These are phyloP conservation scores for Dioscorea cayenensis DNA, from an alignment of 116 monocot species.

Conservation along the genomic window DNA sequence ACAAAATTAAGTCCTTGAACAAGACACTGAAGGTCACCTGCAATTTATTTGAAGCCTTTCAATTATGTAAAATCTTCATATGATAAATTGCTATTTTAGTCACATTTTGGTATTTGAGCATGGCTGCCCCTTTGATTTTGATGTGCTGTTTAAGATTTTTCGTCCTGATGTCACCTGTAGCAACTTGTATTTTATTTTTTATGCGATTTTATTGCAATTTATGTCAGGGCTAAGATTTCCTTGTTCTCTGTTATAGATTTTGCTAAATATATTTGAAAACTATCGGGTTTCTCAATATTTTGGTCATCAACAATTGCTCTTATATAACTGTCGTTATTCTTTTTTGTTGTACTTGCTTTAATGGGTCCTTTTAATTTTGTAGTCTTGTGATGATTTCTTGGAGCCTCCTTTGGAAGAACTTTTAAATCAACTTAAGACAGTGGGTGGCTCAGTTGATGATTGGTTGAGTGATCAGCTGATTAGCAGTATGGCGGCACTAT, in stretches of 20 bases:
- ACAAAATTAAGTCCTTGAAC: not conserved
- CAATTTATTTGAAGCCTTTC: not conserved
- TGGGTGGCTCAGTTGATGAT: conserved; percentile 30
- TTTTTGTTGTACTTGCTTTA: not conserved
- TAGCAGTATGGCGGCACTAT: conserved; percentile 38
- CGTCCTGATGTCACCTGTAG: too few relatives aligned
- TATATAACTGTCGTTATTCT: not conserved
- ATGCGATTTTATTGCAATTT: too few relatives aligned
- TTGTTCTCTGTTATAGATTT: not conserved
- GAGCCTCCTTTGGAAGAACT: conserved; percentile 77
- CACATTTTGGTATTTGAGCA: too few relatives aligned
- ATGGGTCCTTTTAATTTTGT: conserved; percentile 6
- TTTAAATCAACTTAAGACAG: conserved; percentile 58
- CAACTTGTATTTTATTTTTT: too few relatives aligned
- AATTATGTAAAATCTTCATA: not conserved
- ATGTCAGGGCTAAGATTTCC: not conserved
- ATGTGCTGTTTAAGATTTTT: too few relatives aligned
- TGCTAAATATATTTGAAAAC: not conserved
- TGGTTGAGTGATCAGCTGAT: conserved; percentile 60
- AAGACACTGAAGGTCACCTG: not conserved
- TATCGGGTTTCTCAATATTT: not conserved
- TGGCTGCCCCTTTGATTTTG: too few relatives aligned
- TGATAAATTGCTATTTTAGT: too few relatives aligned
- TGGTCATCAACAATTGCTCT: not conserved
- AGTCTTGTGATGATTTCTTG: conserved; percentile 80